These are phyloP conservation scores for Macadamia tetraphylla DNA, from an alignment of 164 flowering plant species.

Conservation along the genomic window DNA sequence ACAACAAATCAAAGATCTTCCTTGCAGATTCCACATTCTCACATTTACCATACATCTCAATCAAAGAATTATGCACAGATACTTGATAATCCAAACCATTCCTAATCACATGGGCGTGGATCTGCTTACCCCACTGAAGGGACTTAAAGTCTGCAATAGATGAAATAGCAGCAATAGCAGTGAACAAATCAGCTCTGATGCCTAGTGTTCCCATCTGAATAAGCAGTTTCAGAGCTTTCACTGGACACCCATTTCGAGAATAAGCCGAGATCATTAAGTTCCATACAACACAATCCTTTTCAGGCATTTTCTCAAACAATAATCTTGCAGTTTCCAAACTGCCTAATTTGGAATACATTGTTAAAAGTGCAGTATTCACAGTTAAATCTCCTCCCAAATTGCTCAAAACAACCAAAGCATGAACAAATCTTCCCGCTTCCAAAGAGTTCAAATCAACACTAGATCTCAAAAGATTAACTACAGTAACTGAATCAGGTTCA, in stretches of 20 bases:
- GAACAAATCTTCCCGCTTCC: slow-evolving; percentile 28
- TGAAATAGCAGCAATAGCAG: slow-evolving; percentile 41
- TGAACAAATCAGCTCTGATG: slow-evolving; percentile 41
- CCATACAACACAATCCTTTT: slow-evolving; percentile 50
- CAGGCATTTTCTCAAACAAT: slow-evolving; percentile 41
- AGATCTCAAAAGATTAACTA: slow-evolving; percentile 33
- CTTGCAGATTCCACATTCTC: slow-evolving; percentile 24
- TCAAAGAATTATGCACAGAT: slow-evolving; percentile 50
- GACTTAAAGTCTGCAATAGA: slow-evolving; percentile 42
- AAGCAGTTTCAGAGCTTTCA: slow-evolving; percentile 33
- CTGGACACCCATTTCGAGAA: slow-evolving; percentile 32
- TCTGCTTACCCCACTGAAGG: slow-evolving; percentile 33
- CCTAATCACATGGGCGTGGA: slow-evolving; percentile 51
- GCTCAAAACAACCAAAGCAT: slow-evolving; percentile 30
- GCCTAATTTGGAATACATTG: slow-evolving; percentile 47
- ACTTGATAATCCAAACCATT: slow-evolving; percentile 39
- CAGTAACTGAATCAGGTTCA: slow-evolving; percentile 21
- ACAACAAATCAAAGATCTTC: slow-evolving; percentile 33
- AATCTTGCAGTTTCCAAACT: slow-evolving; percentile 27
- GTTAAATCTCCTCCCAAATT: slow-evolving; percentile 25
- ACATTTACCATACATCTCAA: slow-evolving; percentile 55
- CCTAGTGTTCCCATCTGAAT: slow-evolving; percentile 35
- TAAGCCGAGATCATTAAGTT: slow-evolving; percentile 47
- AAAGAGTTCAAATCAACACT: slow-evolving; percentile 35
- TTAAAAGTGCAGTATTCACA: slow-evolving; percentile 46